Conservation (phyloP, 1,284 basidiomycete species). For the Leccinum subrobustum region DNA sequence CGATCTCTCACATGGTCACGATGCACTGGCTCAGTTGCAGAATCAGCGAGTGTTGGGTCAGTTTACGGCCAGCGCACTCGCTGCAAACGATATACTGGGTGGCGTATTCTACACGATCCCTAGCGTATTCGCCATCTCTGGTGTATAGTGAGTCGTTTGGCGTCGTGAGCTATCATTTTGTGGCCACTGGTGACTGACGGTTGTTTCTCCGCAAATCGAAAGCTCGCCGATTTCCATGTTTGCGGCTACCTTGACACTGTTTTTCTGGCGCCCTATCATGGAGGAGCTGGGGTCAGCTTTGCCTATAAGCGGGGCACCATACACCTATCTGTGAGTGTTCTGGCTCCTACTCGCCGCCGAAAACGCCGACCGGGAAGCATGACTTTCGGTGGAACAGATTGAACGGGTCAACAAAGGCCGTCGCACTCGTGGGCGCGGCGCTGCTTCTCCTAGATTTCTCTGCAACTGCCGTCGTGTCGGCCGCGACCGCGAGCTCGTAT, state of each 20-base stretch:
- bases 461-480: constrained; percentile 65
- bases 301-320: constrained; percentile 67
- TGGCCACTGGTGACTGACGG: background rate
- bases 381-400: constrained; percentile 37
- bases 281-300: constrained; percentile 65
- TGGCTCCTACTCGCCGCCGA: background rate
- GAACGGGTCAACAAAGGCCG: constrained; percentile 58
- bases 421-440: constrained; percentile 60
- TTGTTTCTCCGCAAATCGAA: background rate
- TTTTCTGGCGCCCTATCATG: constrained; percentile 71
- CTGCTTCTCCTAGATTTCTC: constrained; percentile 65
- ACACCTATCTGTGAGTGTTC: constrained; percentile 54
- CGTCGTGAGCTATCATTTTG: background rate
- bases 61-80: constrained; percentile 57
- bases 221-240: constrained; percentile 70
- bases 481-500: constrained; percentile 65
- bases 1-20: constrained; percentile 35
- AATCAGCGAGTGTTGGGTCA: constrained; percentile 49
- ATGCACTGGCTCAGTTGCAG: constrained; percentile 34
- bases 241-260: constrained; percentile 55
- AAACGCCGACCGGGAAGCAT: background rate
- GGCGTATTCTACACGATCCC: constrained; percentile 73
- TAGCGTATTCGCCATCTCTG: constrained; percentile 55
- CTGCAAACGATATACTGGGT: constrained; percentile 68
- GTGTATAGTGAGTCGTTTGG: constrained; percentile 48